These are phyloP conservation scores for Naumovozyma castellii DNA, from an alignment of 805 yeast genomes.

Conservation along the genomic window DNA sequence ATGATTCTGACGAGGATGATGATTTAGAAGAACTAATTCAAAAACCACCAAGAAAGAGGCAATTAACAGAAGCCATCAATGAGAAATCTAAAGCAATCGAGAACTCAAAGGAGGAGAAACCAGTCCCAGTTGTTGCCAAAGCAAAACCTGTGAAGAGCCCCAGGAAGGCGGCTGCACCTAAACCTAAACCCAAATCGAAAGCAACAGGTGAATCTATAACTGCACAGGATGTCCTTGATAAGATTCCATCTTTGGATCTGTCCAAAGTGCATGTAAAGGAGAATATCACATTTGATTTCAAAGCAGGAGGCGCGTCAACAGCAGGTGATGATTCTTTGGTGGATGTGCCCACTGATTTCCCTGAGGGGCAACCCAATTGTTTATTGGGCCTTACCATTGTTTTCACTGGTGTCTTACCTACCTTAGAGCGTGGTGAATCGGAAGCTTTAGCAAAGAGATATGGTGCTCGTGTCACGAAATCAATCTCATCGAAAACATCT, in stretches of 20 bases:
- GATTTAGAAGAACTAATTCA: slow-evolving; percentile 2
- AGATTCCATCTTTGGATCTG: slow-evolving; percentile 68
- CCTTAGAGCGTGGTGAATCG: slow-evolving; percentile 63
- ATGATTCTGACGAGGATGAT: slow-evolving; percentile 11
- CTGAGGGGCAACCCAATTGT: slow-evolving; percentile 80
- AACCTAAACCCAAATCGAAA: neutral
- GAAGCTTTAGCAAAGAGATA: slow-evolving; percentile 71
- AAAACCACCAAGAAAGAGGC: slow-evolving; percentile 1
- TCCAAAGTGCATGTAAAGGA: slow-evolving; percentile 40
- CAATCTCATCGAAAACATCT: slow-evolving; percentile 77
- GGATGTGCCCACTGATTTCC: slow-evolving; percentile 37
- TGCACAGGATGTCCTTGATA: slow-evolving; percentile 33
- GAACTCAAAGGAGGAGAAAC: too few species aligned
- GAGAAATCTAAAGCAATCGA: neutral
- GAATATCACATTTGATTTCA: slow-evolving; percentile 48
- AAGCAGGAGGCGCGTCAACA: slow-evolving; percentile 34
- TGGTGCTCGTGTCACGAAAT: slow-evolving; percentile 84
- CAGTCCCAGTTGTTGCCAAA: too few species aligned
- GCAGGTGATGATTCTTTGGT: slow-evolving; percentile 16
- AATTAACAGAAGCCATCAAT: neutral
- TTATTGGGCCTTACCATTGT: slow-evolving; percentile 82
- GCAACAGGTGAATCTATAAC: slow-evolving; percentile 4
- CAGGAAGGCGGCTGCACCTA: neutral
- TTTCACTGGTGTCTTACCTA: slow-evolving; percentile 83
- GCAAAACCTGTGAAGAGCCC: too few species aligned